These are phyloP conservation scores for Sclerotinia sclerotiorum DNA, from an alignment of 2,329 filamentous ascomycete genomes.

Conservation along the genomic window DNA sequence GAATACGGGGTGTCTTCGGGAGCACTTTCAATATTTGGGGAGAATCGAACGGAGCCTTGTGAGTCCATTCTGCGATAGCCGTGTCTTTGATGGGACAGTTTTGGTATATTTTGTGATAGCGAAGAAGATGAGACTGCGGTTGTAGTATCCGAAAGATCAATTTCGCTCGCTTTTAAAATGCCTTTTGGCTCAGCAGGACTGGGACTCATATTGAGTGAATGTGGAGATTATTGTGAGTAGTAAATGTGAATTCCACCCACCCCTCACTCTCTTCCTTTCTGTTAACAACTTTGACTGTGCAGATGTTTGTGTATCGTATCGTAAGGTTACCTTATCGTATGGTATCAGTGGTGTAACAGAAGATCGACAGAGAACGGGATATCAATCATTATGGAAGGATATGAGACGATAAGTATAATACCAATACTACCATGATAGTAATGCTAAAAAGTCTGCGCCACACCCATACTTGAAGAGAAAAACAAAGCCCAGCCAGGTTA, in stretches of 20 bases:
- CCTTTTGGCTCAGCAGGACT: neutral
- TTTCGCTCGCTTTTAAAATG: slow-evolving; percentile 1
- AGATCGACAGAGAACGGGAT: neutral
- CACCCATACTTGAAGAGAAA: neutral
- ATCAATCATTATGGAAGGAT: slow-evolving; percentile 6
- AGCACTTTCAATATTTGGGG: neutral
- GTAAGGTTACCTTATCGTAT: neutral
- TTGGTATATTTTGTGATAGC: neutral
- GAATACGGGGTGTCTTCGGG: neutral
- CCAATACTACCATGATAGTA: neutral
- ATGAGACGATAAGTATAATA: neutral
- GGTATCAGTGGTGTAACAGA: slow-evolving; percentile 10
- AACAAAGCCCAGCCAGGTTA: neutral
- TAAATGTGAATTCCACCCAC: slow-evolving; percentile 2
- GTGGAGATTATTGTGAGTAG: neutral
- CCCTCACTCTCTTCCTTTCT: neutral
- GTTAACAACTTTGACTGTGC: neutral
- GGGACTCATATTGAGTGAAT: slow-evolving; percentile 12
- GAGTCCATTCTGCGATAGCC: slow-evolving; percentile 22
- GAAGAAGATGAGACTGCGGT: slow-evolving; percentile 8
- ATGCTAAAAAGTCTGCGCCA: slow-evolving; percentile 10
- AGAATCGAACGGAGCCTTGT: slow-evolving; percentile 16
- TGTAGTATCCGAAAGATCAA: neutral
- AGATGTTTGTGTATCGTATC: neutral
- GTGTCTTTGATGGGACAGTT: slow-evolving; percentile 13